Base-by-base conservation (phyloP, 2,329 filamentous ascomycete genomes). In the Fusarium hainanense region DNA sequence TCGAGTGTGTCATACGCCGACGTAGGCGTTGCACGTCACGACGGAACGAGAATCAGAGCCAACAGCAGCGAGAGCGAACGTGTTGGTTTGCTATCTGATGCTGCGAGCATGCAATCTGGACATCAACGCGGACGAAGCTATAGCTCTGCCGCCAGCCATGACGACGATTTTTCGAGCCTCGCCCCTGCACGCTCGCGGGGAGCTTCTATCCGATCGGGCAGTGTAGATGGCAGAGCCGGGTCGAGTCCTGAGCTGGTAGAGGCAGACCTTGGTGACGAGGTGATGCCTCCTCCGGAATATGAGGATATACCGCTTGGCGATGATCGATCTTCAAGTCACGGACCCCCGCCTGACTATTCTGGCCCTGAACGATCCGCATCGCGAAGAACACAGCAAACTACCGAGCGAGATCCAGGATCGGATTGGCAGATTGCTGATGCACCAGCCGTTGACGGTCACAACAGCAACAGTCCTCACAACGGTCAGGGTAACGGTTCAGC, bases 1-100 rank as follows among this genome's bases (percentile, higher is more conserved):
- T 92, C 91, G 46, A 90, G 89, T 58, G 93, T 96, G 20, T 89
- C 89, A 44, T 96, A 96, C 73, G 91, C 87, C 12, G 91, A 93
- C 43, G 79, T 96, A 7, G 93, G 93, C 34, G 87, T 94, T 16
- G 92, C 91, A 1, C 85, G 91, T 46, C 92, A 92, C 73, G 93
- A 96, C 73, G 93, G 93, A 51, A 93, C 91, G 2, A 84, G 93
- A 47, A 80, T 96, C 28, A 86, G 93, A 30, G 91, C 90, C 37
- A 91, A 90, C 74, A 94, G 91, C 67, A 85, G 84, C 20, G 92
- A 94, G 71, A 93, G 90, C 73, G 92, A 95, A 76, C 84, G 89
- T 30, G 82, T 90, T 44, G 92, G 92, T 2, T 81, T 95, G 11
- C 83, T 95, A 14, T 92, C 90, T 34, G 90, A 91, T 69, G 89